Evolutionary conservation across 257 asterid genomes (phyloP).

Genomic region (Penstemon eatonii): DNA sequence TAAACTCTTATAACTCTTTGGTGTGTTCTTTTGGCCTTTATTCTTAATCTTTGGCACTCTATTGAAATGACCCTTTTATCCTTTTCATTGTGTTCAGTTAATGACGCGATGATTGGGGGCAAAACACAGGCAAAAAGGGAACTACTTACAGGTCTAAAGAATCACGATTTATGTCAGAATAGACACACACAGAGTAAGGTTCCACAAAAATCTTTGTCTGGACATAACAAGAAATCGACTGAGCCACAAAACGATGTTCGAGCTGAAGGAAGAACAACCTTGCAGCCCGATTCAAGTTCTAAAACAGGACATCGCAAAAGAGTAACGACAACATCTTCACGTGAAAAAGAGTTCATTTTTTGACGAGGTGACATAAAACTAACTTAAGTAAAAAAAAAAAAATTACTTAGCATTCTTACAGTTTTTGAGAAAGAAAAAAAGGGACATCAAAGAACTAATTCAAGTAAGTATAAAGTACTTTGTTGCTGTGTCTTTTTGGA

Average conservation of each 20-base stretch:
- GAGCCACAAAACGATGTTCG: slow-evolving; percentile 30
- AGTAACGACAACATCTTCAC: slow-evolving; percentile 14
- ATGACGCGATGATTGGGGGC: slow-evolving; percentile 57
- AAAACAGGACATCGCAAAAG: slow-evolving; percentile 28
- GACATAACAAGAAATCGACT: slow-evolving; percentile 30
- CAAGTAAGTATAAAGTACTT: not conserved
- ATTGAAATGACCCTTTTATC: slow-evolving; percentile 8
- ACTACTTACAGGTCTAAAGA: slow-evolving; percentile 42
- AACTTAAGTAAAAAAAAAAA: not conserved
- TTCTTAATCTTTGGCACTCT: not conserved
- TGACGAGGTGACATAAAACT: slow-evolving; percentile 10
- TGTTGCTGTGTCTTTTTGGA: too few species aligned
- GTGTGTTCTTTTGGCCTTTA: not conserved
- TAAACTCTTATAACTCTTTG: slow-evolving; percentile 16
- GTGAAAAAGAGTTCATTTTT: slow-evolving; percentile 7
- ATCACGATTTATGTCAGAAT: slow-evolving; percentile 35
- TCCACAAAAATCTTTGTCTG: slow-evolving; percentile 45
- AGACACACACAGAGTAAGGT: slow-evolving; percentile 49
- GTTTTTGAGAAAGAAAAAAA: not conserved
- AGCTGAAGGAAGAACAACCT: slow-evolving; percentile 36
- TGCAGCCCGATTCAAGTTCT: slow-evolving; percentile 28
- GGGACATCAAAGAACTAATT: not conserved
- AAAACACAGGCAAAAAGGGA: slow-evolving; percentile 46
- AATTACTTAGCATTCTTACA: not conserved
- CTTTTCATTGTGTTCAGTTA: slow-evolving; percentile 43